Evolutionary conservation across 306 rosid species (phyloP).

Genomic region (Lotus japonicus): DNA sequence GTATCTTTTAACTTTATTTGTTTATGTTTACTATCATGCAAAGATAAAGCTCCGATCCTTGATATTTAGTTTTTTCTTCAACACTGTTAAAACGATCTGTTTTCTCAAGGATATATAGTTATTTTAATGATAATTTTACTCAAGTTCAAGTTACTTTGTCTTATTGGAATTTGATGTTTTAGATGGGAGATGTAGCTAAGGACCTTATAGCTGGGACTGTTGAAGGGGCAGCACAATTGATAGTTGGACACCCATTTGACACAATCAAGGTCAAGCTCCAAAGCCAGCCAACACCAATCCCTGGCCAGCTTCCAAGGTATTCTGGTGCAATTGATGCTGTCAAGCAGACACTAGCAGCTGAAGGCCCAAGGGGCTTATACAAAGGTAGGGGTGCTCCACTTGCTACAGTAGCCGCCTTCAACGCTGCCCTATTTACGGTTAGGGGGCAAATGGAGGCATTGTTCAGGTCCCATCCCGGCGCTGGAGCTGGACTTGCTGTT

Average conservation of each 20-base stretch:
- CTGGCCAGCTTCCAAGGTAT: conserved; percentile 72
- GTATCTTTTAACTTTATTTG: neutral
- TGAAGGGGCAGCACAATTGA: conserved; percentile 90
- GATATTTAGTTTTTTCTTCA: neutral
- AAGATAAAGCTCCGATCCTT: neutral
- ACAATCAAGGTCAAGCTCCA: conserved; percentile 97
- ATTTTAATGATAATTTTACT: neutral
- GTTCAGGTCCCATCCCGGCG: no score
- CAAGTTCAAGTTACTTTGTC: neutral
- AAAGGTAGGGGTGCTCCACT: no score
- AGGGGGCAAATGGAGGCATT: conserved; percentile 75
- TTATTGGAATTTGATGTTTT: conserved; percentile 8
- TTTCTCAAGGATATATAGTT: neutral
- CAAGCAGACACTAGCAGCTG: conserved; percentile 83
- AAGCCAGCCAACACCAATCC: conserved; percentile 87
- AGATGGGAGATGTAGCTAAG: conserved; percentile 94
- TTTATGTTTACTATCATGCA: neutral
- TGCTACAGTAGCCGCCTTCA: no score
- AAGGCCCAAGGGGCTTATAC: no score
- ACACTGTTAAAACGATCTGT: neutral
- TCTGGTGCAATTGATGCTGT: conserved; percentile 92
- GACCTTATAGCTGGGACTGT: conserved; percentile 88
- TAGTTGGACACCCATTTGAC: conserved; percentile 88
- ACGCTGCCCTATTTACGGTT: no score
- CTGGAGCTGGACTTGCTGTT: no score